A percentile compares a stretch with the other conserved stretches of the same genome.
These are phyloP conservation scores for Penicillium aurantiogriseum DNA, from an alignment of 2,329 filamentous ascomycete genomes.

Conservation along the genomic window DNA sequence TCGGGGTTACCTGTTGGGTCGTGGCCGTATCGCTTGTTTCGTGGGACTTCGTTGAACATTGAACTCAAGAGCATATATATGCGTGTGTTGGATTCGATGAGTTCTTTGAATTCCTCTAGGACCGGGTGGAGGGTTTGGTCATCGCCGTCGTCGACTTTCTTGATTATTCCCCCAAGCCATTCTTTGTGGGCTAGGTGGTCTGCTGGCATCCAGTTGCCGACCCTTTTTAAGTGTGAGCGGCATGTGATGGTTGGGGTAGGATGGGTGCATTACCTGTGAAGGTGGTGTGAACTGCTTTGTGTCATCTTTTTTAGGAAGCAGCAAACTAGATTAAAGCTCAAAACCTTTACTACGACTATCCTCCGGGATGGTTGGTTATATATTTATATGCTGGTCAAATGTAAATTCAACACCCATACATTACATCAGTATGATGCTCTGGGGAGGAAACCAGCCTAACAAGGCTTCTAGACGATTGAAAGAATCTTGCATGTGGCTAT, in stretches of 20 bases:
- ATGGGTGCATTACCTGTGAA: slow-evolving; percentile 16
- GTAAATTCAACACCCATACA: neutral
- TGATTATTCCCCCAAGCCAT: slow-evolving; percentile 60
- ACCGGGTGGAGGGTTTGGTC: slow-evolving; percentile 57
- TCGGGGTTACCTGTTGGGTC: slow-evolving; percentile 63
- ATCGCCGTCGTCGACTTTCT: slow-evolving; percentile 52
- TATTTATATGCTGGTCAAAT: neutral
- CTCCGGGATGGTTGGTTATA: neutral
- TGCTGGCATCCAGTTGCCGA: slow-evolving; percentile 62
- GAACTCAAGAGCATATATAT: slow-evolving; percentile 65
- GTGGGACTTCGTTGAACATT: slow-evolving; percentile 69
- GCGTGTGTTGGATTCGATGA: slow-evolving; percentile 64
- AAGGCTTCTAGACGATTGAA: neutral
- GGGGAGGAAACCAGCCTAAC: neutral
- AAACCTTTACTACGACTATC: no score
- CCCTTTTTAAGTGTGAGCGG: slow-evolving; percentile 38
- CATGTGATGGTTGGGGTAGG: neutral
- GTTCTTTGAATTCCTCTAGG: slow-evolving; percentile 61
- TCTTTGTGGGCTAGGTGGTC: slow-evolving; percentile 62
- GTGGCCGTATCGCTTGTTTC: slow-evolving; percentile 57
- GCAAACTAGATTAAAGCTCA: neutral
- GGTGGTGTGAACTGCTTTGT: slow-evolving; percentile 6
- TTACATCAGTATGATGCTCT: slow-evolving; percentile 1
- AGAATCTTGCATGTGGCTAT: neutral
- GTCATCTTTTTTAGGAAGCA: neutral